These are phyloP conservation scores for Citrus sp. DNA, from an alignment of 345 rosid species.

Conservation along the genomic window DNA sequence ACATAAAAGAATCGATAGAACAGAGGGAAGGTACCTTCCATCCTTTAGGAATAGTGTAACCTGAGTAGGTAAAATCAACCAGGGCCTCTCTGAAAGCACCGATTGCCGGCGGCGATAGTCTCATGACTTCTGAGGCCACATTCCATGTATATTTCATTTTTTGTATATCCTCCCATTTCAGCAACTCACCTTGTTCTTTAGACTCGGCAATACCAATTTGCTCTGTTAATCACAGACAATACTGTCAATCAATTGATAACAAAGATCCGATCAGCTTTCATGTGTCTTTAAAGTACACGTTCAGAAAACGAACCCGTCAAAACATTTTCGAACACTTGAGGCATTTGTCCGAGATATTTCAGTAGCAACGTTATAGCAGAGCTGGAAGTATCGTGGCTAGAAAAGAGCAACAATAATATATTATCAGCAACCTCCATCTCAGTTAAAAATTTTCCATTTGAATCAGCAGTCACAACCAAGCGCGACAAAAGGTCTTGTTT, in stretches of 20 bases:
- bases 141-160: slow-evolving; percentile 2
- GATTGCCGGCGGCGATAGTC: too few species aligned
- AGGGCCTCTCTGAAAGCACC: slow-evolving; percentile 14
- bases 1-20: too few species aligned
- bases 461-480: slow-evolving; percentile 8
- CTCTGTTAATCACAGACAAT: neutral
- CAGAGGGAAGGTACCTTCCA: neutral
- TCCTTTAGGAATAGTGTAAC: slow-evolving; percentile 9
- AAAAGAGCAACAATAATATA: slow-evolving; percentile 6
- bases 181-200: slow-evolving; percentile 4
- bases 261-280: too few species aligned
- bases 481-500: neutral
- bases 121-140: slow-evolving; percentile 9
- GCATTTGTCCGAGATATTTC: slow-evolving; percentile 14
- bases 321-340: slow-evolving; percentile 1
- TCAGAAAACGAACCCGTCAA: neutral
- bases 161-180: slow-evolving; percentile 10
- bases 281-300: too few species aligned
- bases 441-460: slow-evolving; percentile 11
- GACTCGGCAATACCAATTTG: slow-evolving; percentile 3
- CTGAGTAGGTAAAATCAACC: neutral
- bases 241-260: too few species aligned
- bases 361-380: neutral
- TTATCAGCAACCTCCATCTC: slow-evolving; percentile 13
- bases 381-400: slow-evolving; percentile 11